phyloP scores from a whole-genome alignment of 495 filamentous ascomycete species.

The Sordaria brevicollis region DNA sequence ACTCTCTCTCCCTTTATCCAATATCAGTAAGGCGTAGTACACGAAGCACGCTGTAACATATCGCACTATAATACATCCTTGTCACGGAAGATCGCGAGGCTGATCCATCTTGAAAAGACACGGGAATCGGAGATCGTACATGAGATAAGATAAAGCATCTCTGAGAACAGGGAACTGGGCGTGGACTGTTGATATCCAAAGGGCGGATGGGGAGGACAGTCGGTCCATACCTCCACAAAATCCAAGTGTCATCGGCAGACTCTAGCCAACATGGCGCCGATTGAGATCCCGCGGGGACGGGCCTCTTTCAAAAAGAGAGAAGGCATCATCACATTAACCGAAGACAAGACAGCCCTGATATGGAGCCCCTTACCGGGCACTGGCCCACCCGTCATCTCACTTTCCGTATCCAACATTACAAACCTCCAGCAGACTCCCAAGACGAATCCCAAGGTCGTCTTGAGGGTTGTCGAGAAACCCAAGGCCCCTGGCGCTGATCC shows the following conservation, averaged over 20 bases:
- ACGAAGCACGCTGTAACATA: background rate
- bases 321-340: slow-evolving; percentile 64
- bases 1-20: background rate
- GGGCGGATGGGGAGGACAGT: background rate
- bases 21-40: background rate
- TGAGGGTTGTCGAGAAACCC: slow-evolving; percentile 70
- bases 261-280: slow-evolving; percentile 16
- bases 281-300: slow-evolving; percentile 55
- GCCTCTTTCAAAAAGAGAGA: slow-evolving; percentile 95
- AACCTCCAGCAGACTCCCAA: slow-evolving; percentile 93
- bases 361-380: slow-evolving; percentile 62
- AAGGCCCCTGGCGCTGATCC: slow-evolving; percentile 39
- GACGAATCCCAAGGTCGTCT: slow-evolving; percentile 72
- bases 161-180: background rate
- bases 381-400: slow-evolving; percentile 48
- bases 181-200: background rate
- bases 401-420: slow-evolving; percentile 65
- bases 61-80: background rate
- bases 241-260: background rate
- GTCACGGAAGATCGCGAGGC: background rate
- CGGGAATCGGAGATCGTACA: background rate
- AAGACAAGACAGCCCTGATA: slow-evolving; percentile 58
- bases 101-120: background rate
- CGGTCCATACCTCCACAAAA: background rate
- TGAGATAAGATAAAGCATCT: background rate